Percentiles rank a stretch among this genome's conserved stretches.
Conservation (phyloP, 2,329 filamentous ascomycete genomes). For the Aspergillus niger region DNA sequence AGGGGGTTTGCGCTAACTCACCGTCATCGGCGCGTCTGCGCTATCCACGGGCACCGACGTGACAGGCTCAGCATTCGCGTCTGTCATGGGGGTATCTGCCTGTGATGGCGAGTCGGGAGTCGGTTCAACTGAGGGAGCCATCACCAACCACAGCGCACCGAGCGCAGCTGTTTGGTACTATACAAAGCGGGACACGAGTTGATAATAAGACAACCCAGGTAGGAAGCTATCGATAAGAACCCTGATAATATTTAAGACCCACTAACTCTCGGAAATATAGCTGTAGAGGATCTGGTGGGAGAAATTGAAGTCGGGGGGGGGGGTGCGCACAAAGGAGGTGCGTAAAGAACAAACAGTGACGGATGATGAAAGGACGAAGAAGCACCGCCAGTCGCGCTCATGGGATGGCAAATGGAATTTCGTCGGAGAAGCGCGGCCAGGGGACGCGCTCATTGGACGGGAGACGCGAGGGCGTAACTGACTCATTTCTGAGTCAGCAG, state of each 20-base stretch:
- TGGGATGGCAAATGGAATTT: slow-evolving; percentile 37
- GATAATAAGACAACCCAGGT: neutral
- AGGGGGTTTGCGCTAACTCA: slow-evolving; percentile 28
- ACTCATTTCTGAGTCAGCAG: slow-evolving; percentile 29
- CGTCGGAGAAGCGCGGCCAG: slow-evolving; percentile 28
- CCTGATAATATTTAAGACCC: neutral
- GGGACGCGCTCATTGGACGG: slow-evolving; percentile 41
- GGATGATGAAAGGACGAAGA: slow-evolving; percentile 22
- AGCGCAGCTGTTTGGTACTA: slow-evolving; percentile 22
- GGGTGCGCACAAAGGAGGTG: neutral
- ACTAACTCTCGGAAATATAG: neutral
- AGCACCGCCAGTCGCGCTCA: slow-evolving; percentile 35
- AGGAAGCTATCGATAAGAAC: neutral
- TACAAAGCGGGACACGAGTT: neutral
- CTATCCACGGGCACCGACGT: slow-evolving; percentile 40
- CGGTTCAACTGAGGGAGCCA: slow-evolving; percentile 44
- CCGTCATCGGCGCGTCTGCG: slow-evolving; percentile 43
- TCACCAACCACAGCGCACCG: slow-evolving; percentile 32
- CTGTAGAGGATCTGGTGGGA: neutral
- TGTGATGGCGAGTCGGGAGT: slow-evolving; percentile 47
- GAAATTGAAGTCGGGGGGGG: neutral
- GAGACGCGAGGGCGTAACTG: slow-evolving; percentile 20
- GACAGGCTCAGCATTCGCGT: slow-evolving; percentile 40
- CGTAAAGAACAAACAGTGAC: neutral
- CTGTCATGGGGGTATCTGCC: slow-evolving; percentile 51